Base-by-base conservation (phyloP, 2,329 filamentous ascomycete species). In the Hypomyces perniciosus region DNA sequence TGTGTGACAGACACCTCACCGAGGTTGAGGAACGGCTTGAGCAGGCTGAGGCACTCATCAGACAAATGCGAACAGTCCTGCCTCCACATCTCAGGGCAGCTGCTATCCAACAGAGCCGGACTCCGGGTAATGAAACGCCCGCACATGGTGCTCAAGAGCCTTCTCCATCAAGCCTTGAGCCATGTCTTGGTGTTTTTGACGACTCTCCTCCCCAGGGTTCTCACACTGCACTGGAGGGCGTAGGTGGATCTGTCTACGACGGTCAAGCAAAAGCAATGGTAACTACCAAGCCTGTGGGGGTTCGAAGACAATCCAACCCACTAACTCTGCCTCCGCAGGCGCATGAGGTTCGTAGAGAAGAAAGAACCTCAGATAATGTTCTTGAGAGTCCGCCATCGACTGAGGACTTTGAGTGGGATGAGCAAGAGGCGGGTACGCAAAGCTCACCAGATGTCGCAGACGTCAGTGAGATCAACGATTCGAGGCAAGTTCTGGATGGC, bases 1-100 rank as follows among this genome's bases (percentile, higher is more conserved):
- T 10, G 8, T 39, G 6, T 35, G 28, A 40, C 33, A 69, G 67
- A 52, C 65, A 70, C 54, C 61, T 76, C 13, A 74, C 71, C 0
- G 68, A 73, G 45, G 69, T 75, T 5, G 73, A 75, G 53, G 66
- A 65, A 30, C 65, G 69, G 13, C 58, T 75, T 20, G 67, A 69
- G 48, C 59, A 61, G 48, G 65, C 65, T 1, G 65, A 68, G 49
- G 62, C 58, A 0, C 49, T 67, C 26, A 54, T 68, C 12, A 56
- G 58, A 33, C 65, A 63, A 44, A 64, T 67, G 60, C 57, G 62
- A 26, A 52, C 54, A 3, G 42, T 65, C 44, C 33, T 66, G 34
- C 65, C 63, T 6, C 53, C 58, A 29, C 58, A 67, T 33, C 46
- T 57, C 4, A 47, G 27, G 13, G 38, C 27, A 8, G n/a, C 26